Evolutionary conservation across 2,329 filamentous ascomycete genomes (phyloP).

Genomic region (Botrytis elliptica): DNA sequence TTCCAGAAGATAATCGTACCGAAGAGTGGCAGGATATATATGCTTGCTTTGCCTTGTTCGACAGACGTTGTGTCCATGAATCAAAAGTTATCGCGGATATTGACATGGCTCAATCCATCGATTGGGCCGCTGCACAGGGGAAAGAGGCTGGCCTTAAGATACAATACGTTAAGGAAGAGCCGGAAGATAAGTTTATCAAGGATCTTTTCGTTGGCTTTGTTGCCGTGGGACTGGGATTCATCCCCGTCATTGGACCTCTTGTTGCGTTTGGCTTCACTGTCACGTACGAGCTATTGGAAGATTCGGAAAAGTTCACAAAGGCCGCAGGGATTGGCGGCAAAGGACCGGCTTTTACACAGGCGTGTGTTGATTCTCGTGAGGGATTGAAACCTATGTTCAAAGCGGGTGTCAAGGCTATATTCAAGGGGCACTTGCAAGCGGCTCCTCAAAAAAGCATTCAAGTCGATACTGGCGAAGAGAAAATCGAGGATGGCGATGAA

Average conservation of each 20-base stretch:
- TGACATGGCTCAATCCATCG: neutral
- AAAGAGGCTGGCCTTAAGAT: neutral
- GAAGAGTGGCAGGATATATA: neutral
- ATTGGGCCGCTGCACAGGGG: neutral
- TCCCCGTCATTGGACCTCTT: neutral
- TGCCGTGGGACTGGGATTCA: constrained; percentile 5
- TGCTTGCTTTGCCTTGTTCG: neutral
- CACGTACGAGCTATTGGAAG: neutral
- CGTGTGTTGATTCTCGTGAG: constrained; percentile 10
- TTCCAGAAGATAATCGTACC: neutral
- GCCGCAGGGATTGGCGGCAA: neutral
- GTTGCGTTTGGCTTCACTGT: constrained; percentile 1
- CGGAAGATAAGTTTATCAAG: constrained; percentile 1
- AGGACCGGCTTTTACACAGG: constrained; percentile 7
- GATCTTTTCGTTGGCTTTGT: neutral
- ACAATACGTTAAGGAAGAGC: constrained; percentile 1
- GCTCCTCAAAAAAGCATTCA: neutral
- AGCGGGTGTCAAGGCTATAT: neutral
- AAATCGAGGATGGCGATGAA: no score
- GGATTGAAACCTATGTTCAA: no score
- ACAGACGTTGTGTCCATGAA: neutral
- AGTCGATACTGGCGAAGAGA: neutral
- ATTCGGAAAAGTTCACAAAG: constrained; percentile 14
- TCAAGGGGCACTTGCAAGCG: neutral
- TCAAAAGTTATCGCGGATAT: constrained; percentile 1